phyloP scores from a whole-genome alignment of 2,329 filamentous ascomycete genomes.

The Cladophialophora immunda region DNA sequence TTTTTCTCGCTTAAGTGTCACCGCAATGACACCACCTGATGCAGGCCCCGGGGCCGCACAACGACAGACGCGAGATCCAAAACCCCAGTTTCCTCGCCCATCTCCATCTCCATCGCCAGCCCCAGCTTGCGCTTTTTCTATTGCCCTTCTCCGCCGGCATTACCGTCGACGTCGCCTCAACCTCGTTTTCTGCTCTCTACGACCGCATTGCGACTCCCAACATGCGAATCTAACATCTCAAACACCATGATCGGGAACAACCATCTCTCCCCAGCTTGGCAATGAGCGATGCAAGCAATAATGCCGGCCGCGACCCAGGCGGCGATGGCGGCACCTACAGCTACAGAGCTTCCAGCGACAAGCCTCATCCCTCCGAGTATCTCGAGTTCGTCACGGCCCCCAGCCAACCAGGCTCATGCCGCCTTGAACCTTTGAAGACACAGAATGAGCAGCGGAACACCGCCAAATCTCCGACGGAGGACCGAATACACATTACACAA shows the following conservation, averaged over 20 bases:
- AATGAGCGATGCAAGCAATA: conserved; percentile 32
- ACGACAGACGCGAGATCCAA: conserved; percentile 12
- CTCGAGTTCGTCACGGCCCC: conserved; percentile 36
- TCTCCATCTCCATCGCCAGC: neutral
- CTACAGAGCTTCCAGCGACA: conserved; percentile 26
- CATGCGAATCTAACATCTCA: neutral
- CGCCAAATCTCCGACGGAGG: conserved; percentile 11
- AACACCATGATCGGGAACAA: conserved; percentile 10
- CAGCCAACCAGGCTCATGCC: neutral
- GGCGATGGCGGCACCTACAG: neutral
- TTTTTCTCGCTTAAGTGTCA: conserved; percentile 15
- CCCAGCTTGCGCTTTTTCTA: neutral
- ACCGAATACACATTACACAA: conserved; percentile 26
- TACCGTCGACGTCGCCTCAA: neutral
- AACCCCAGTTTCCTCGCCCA: conserved; percentile 7
- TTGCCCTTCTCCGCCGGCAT: neutral
- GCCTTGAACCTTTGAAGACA: conserved; percentile 31
- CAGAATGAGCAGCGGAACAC: conserved; percentile 5
- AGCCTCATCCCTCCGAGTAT: conserved; percentile 38
- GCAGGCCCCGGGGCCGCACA: neutral
- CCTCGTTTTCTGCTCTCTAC: neutral
- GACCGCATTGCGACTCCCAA: neutral
- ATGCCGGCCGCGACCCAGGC: conserved; percentile 15
- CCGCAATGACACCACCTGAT: conserved; percentile 9
- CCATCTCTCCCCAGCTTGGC: conserved; percentile 5